These are phyloP conservation scores for Camillea tinctor DNA, from an alignment of 2,329 filamentous ascomycete genomes.

Conservation along the genomic window DNA sequence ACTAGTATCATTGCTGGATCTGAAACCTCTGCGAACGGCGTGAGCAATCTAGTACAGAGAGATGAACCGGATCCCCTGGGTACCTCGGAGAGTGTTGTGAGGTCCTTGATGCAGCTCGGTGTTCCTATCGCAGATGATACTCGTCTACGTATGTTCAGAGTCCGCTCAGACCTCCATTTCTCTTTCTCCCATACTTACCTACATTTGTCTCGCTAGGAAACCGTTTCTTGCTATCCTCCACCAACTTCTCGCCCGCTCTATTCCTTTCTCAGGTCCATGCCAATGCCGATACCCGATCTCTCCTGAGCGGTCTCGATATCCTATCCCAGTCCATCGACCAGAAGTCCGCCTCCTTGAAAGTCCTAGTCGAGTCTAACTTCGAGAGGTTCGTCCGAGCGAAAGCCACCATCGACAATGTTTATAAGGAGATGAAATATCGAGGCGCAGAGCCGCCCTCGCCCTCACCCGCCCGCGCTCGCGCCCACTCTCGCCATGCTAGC, in stretches of 20 bases:
- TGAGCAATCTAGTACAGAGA: conserved; percentile 78
- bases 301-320: conserved; percentile 79
- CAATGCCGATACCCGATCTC: conserved; percentile 75
- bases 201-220: conserved; percentile 57
- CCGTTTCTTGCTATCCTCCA: conserved; percentile 92
- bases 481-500: conserved; percentile 67
- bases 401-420: conserved; percentile 97
- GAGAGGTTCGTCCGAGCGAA: conserved; percentile 97
- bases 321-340: conserved; percentile 93
- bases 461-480: conserved; percentile 39
- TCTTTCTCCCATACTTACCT: no score
- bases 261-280: conserved; percentile 93
- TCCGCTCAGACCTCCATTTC: conserved; percentile 12
- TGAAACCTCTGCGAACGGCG: conserved; percentile 62
- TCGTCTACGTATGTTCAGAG: conserved; percentile 61
- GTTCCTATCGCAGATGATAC: conserved; percentile 82
- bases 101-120: conserved; percentile 72
- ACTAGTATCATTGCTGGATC: conserved; percentile 66
- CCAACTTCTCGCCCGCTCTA: conserved; percentile 86
- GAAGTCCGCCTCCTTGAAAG: conserved; percentile 94
- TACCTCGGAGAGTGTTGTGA: conserved; percentile 81
- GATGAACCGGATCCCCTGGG: conserved; percentile 93
- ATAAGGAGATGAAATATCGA: conserved; percentile 90
- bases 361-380: conserved; percentile 96
- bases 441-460: conserved; percentile 52